Evolutionary conservation across 1,284 basidiomycete genomes (phyloP), one percentile per base, ranked within the genome.

Genomic region (Pyrrhoderma noxium): DNA sequence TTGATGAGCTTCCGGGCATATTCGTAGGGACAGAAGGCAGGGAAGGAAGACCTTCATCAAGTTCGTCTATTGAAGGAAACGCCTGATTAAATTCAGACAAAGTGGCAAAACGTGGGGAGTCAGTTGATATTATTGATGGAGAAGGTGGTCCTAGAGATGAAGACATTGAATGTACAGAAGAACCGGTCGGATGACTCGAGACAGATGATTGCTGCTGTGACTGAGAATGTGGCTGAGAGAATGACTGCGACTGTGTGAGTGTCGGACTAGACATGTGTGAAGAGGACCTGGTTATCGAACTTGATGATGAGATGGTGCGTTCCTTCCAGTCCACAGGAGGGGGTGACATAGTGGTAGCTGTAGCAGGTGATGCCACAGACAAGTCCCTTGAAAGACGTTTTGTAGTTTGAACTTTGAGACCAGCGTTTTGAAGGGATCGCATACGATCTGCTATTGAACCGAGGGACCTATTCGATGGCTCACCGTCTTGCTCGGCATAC

Each of bases 11-110:
- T n/a, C 67, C 67, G 13, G 69, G 71, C 18, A 62, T 60, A 44
- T 64, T 61, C 1, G 61, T 62, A 3, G 73, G 73, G 9, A 75
- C 69, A 2, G 78, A 70, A 21, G 76, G 75, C 31, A 82, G 67
- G 45, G 66, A 68, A 38, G 39, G 37, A 47, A 53, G 42, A 16
- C 46, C 23, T 61, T 81, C 80, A 53, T 88, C 78, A 21, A 89
- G 67, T 61, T 88, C 85, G 59, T 85, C 81, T 58, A 89, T 85
- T 11, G 85, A 76, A 2, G 85, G 85, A 56, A 88, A 89, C 19
- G 73, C 64, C 47, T 77, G 73, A 2, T 73, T 66, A 59, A 87
- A 86, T 43, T 79, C 79, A 3, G 74, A 65, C 8, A 80, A 37
- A 60, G 53, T 69, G 54, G 62, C 64, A 61, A 59, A 58, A 19